Base-by-base conservation (phyloP, 352 stramenopile species). In the Halophytophthora polymorphica region DNA sequence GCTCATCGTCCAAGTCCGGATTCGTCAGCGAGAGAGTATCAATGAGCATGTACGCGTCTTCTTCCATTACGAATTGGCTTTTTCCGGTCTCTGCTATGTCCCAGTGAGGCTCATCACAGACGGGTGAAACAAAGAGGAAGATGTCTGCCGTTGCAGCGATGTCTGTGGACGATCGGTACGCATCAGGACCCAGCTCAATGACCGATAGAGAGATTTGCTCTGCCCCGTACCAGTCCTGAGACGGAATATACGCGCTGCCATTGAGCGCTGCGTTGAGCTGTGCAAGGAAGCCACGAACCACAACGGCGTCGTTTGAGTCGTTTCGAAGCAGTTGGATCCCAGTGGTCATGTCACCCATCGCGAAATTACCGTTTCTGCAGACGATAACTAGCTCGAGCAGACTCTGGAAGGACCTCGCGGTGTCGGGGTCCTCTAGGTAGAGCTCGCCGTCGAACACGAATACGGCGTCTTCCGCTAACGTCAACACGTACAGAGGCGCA, bases 91-190 rank as follows among this genome's bases (percentile, higher is more conserved):
- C 6, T 43, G 17, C 15, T 12, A 12, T 28, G 28, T 13, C 23
- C 77, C 77, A 90, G 8, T 37, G 40, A 1, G 77, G 71, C 6
- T 69, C 53, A 45, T 90, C 75, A 28, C 77, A 90, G n/a, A 78
- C 60, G n/a, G 74, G 66, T 1, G 54, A 12, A 22, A 88, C 64
- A 42, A 68, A 74, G 11, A 88, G 38, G 13, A 64, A 70, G 14
- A 87, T 40, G 6, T 48, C 50, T 2, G 46, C 40, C 1, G 45
- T 49, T 7, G 46, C 45, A 38, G 13, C 22, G 31, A 58, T 23
- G 6, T 35, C 38, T 43, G 43, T 39, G 25, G 25, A 8, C 4
- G 25, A 31, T 8, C 8, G 4, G n/a, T 34, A 49, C 14, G 58
- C 43, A 23, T 40, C 31, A 17, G 31, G 28, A 45, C 44, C 28